Base-by-base conservation (phyloP, 305 asterid species). In the Andrographis paniculata region DNA sequence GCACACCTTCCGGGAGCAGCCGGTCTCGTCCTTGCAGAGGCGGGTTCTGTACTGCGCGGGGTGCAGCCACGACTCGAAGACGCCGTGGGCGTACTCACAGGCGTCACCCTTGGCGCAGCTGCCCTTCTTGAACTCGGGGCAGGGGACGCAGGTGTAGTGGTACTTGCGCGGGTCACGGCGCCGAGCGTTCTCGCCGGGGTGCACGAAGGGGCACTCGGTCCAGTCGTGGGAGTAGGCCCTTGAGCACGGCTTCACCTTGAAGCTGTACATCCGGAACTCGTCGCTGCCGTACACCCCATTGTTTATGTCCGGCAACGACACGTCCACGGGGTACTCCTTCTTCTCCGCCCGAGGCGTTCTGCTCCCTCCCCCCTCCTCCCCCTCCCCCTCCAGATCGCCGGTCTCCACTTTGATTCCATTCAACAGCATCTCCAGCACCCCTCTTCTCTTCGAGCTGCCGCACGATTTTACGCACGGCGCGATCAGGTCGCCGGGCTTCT, bases 151-250 rank as follows among this genome's bases (percentile, higher is more conserved):
- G 1, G 76, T 76, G 65, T 82, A 82, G 60, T 52, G 56, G 40
- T 59, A 63, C 76, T 70, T 76, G 50, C 79, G 63, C 15, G 77
- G 86, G 39, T 82, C 94, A 1, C 94, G 83, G 22, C 94, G 56
- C 45, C 89, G 55, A 0, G 94, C 94, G 4, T 82, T 82, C 86
- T 82, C 94, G 0, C 94, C 91, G 0, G 91, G 94, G 48, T 82
- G 94, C 43, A 69, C 94, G 5, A 83, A 83, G 27, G 94, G 92
- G 65, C 94, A 83, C 55, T 79, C 94, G 0, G 94, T 83, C 94
- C 94, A 83, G 28, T 83, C 94, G 27, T 82, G 94, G 6, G 94
- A 69, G 39, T 79, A 76, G 0, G 89, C 94, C 53, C 94, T 63
- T 11, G 84, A 79, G 62, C 94, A 82, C 1, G 77, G 82, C 78